Base-by-base conservation (phyloP, 1,284 basidiomycete species). In the Singerocomus inundabilis region DNA sequence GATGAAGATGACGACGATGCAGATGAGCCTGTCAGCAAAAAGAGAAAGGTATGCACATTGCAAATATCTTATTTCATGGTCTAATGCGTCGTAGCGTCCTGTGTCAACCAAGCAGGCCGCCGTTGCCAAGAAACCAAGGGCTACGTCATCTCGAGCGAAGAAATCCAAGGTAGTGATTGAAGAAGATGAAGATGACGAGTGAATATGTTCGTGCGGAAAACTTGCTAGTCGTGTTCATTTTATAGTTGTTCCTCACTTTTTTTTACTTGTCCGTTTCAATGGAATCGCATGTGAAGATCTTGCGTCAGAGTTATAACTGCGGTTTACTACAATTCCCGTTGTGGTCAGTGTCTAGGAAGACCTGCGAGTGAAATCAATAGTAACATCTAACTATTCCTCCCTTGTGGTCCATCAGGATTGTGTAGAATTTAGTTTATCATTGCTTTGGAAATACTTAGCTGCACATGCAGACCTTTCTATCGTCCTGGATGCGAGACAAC, bases 151-250 rank as follows among this genome's bases (percentile, higher is more conserved):
- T 26, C 59, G 67, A 35, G 46, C 43, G 26, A 67, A 67, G 60
- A 70, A 67, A 55, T 52, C 63, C 25, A 70, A 67, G 48, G 62
- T 30, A 16, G 53, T 57, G 15, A 46, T 57, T 8, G 66, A 60
- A 46, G 64, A 69, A 34, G 63, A 69, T 33, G 64, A 68, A 40
- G 68, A 67, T 33, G 62, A 66, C 2, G 66, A 65, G 46, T 64
- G 51, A 54, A 48, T 48, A 40, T 25, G 12, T 18, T 25, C n/a
- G 26, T 34, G 18, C 32, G 10, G 16, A 12, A 38, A 31, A 31
- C 31, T 30, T 15, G 16, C 47, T 32, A 18, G n/a, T 30, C 13
- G 5, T 57, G 30, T 38, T 50, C 43, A 54, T 41, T 48, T 13
- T 43, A 38, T 37, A 24, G 44, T 44, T 49, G n/a, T 49, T 46